Evolutionary conservation across 441 rosid genomes (phyloP).

Genomic region (Kokia cookei): DNA sequence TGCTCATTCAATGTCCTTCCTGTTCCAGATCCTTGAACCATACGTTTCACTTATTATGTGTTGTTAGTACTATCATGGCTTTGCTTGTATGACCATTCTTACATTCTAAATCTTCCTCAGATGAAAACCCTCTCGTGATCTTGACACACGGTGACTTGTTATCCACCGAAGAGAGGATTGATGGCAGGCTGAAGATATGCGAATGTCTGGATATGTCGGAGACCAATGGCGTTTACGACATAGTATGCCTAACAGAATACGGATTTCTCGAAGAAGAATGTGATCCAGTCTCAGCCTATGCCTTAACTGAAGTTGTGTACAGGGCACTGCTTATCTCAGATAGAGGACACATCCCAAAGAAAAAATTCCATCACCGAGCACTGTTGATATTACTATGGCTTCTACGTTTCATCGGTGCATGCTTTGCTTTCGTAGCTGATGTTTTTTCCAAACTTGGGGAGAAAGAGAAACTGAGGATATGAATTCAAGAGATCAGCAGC

Average conservation of each 20-base stretch:
- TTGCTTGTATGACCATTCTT: neutral
- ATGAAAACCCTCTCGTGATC: constrained; percentile 47
- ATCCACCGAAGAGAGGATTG: constrained; percentile 40
- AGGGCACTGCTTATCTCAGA: constrained; percentile 51
- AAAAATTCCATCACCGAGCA: constrained; percentile 28
- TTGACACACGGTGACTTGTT: constrained; percentile 52
- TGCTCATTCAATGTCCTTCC: neutral
- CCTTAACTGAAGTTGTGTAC: constrained; percentile 39
- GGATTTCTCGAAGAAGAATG: constrained; percentile 45
- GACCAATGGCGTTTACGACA: constrained; percentile 39
- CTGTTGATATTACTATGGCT: constrained; percentile 23
- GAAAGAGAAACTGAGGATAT: constrained; percentile 17
- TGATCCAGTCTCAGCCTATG: constrained; percentile 46
- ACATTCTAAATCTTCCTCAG: constrained; percentile 18
- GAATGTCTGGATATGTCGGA: constrained; percentile 31
- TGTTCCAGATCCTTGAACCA: too few relatives aligned
- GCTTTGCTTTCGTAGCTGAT: constrained; percentile 36
- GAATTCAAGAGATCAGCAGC: neutral
- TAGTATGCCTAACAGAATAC: constrained; percentile 46
- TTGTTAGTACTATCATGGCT: too few relatives aligned
- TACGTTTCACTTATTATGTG: too few relatives aligned
- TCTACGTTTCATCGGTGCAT: constrained; percentile 26
- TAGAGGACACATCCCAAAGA: constrained; percentile 35
- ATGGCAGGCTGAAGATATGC: constrained; percentile 39
- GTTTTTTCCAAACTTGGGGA: constrained; percentile 24